Percentiles rank a stretch among this genome's conserved stretches.
phyloP scores from a whole-genome alignment of 179 eudicot species.

The Beta macrorhiza region DNA sequence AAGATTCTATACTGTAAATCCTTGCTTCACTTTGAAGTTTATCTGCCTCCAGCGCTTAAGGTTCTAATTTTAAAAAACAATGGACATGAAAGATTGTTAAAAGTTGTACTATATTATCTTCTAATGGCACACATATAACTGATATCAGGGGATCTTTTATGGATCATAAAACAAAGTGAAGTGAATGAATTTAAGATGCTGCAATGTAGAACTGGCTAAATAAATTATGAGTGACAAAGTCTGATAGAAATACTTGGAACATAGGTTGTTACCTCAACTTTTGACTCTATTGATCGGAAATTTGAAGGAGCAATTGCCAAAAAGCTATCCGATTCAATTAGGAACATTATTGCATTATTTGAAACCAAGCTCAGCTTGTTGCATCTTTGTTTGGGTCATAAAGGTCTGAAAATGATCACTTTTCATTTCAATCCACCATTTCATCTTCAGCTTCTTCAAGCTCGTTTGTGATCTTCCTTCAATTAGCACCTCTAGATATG shows the following conservation, averaged over 20 bases:
- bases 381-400: neutral
- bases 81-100: slow-evolving; percentile 20
- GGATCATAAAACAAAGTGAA: neutral
- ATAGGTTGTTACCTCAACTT: neutral
- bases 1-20: slow-evolving; percentile 49
- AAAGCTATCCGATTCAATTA: neutral
- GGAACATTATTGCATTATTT: neutral
- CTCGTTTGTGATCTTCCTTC: neutral
- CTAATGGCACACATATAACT: too few species aligned
- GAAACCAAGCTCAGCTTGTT: neutral
- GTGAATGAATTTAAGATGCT: neutral
- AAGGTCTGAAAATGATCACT: neutral
- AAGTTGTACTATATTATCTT: slow-evolving; percentile 1
- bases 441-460: neutral
- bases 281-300: neutral
- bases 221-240: too few species aligned
- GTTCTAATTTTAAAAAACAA: slow-evolving; percentile 68
- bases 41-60: slow-evolving; percentile 75
- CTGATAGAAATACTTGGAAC: too few species aligned
- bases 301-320: neutral
- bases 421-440: neutral
- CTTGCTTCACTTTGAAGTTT: slow-evolving; percentile 67
- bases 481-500: neutral
- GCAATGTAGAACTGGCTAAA: too few species aligned
- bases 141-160: neutral